These are phyloP conservation scores for Pseudocercospora musae DNA, from an alignment of 2,329 filamentous ascomycete species.

Conservation along the genomic window DNA sequence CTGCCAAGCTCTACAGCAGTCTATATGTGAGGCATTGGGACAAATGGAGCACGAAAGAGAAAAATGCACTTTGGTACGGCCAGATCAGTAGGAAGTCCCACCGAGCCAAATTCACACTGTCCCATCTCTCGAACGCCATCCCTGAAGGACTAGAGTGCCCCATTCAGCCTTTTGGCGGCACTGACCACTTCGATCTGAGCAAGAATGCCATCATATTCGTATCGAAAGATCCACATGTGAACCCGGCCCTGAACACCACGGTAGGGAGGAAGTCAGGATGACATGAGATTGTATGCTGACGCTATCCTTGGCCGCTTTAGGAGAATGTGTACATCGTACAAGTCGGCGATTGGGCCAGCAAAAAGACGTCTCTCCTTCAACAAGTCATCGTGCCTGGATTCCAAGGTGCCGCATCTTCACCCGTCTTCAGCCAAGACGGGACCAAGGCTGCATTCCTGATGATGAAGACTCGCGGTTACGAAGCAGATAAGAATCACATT, in stretches of 20 bases:
- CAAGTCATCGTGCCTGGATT: slow-evolving; percentile 57
- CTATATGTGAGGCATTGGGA: slow-evolving; percentile 57
- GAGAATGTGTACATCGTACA: slow-evolving; percentile 74
- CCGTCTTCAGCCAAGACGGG: slow-evolving; percentile 72
- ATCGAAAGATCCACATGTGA: slow-evolving; percentile 68
- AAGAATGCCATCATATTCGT: slow-evolving; percentile 66
- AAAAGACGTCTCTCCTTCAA: slow-evolving; percentile 50
- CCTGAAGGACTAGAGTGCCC: slow-evolving; percentile 61
- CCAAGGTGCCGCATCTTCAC: slow-evolving; percentile 63
- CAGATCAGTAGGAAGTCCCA: slow-evolving; percentile 46
- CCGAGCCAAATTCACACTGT: slow-evolving; percentile 38
- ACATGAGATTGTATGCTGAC: neutral
- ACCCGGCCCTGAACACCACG: slow-evolving; percentile 73
- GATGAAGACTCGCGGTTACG: slow-evolving; percentile 75
- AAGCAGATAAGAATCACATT: slow-evolving; percentile 72
- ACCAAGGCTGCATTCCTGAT: slow-evolving; percentile 70
- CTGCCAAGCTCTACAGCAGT: slow-evolving; percentile 49
- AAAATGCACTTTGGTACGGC: slow-evolving; percentile 70
- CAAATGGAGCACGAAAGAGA: slow-evolving; percentile 61
- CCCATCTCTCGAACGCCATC: slow-evolving; percentile 61
- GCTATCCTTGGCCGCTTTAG: neutral
- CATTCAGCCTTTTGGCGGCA: slow-evolving; percentile 73
- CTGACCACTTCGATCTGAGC: slow-evolving; percentile 75
- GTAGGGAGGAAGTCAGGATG: neutral
- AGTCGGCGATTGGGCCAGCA: slow-evolving; percentile 58